Evolutionary conservation across 2,329 filamentous ascomycete genomes (phyloP), one percentile per base, ranked within the genome.

Genomic region (Fusarium sp.): DNA sequence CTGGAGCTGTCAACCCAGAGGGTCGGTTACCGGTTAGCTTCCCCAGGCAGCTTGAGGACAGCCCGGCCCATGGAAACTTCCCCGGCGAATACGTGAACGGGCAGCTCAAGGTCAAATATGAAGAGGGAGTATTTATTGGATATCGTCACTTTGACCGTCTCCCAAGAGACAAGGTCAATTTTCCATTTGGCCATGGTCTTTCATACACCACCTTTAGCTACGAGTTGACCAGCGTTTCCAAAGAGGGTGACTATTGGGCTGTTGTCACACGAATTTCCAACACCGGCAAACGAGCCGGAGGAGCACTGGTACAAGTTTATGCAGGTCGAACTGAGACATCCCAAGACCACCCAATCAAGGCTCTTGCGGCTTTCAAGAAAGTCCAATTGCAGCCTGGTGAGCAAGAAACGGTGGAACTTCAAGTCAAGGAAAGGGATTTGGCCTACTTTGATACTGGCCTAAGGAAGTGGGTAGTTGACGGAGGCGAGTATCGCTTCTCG

Each of bases 91-190:
- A 74, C 20, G 53, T 69, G 2, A 26, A 68, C 14, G 69, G 66
- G 0, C 59, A 72, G 24, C 55, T 73, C 1, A 67, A 71, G 67
- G 87, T 89, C 2, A 79, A 88, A 1, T 92, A 92, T 68, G 88
- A 87, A 15, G 90, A 92, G 75, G 90, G 89, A 33, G 83, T 92
- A 48, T 91, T 89, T 72, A 83, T 92, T 38, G 90, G 90, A 1
- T 92, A 92, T 76, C 82, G 89, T 15, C 90, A 87, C 76, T 92
- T 90, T 73, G 89, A 92, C 73, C 88, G 87, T 68, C 45, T 73
- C 33, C 81, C 82, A 2, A 79, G 83, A 31, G 82, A 86, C 10
- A 82, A 84, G 7, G 84, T 88, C 0, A 83, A 87, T 14, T 92
- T 91, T 75, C 83, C 88, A 17, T 92, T 92, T 69, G 90, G 90